Percentiles rank a stretch among this genome's conserved stretches.
Evolutionary conservation across 345 rosid genomes (phyloP).

Genomic region (Acer campestre): DNA sequence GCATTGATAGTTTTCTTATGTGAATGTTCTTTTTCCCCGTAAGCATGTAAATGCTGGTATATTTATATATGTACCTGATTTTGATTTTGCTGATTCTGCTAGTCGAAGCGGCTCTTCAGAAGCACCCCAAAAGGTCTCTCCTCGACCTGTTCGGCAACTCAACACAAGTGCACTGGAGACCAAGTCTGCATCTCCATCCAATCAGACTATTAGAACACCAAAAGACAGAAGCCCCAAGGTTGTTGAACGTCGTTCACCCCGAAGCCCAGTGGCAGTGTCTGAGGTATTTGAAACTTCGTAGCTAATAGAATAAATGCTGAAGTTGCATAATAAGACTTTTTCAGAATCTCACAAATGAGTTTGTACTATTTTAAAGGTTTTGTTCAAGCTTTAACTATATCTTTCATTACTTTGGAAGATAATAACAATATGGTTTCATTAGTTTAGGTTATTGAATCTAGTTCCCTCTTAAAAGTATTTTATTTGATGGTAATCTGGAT

Average conservation of each 20-base stretch:
- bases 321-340: background rate
- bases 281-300: constrained; percentile 54
- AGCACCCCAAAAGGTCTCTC: constrained; percentile 74
- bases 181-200: constrained; percentile 61
- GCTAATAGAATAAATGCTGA: background rate
- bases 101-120: constrained; percentile 63
- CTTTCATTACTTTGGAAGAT: background rate
- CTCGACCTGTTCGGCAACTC: constrained; percentile 73
- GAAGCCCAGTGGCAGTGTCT: constrained; percentile 67
- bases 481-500: background rate
- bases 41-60: constrained; percentile 7
- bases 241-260: constrained; percentile 67
- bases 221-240: constrained; percentile 84
- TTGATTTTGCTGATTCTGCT: constrained; percentile 14
- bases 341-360: background rate
- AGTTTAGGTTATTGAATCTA: background rate
- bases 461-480: background rate
- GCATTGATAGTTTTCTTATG: background rate
- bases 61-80: constrained; percentile 3
- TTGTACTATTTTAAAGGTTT: background rate
- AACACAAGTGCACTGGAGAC: constrained; percentile 54
- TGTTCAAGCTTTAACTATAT: background rate
- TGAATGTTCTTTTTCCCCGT: background rate
- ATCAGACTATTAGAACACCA: constrained; percentile 54
- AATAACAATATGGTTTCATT: background rate